Conservation (phyloP, 1,139 yeast species). For the Nakaseomyces delphensis region DNA sequence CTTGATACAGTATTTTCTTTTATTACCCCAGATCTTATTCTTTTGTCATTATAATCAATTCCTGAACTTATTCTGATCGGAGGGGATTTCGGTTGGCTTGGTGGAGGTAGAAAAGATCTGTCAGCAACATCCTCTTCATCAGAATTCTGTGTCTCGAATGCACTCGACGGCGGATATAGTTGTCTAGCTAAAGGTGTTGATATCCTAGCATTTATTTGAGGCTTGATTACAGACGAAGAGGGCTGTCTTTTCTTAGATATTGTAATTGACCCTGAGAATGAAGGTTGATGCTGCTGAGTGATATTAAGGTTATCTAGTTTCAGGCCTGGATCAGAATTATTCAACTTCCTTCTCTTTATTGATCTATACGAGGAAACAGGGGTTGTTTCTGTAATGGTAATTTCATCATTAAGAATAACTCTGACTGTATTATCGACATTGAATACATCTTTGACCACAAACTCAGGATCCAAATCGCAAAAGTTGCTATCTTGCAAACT, state of each 20-base stretch:
- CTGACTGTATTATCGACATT: slow-evolving; percentile 44
- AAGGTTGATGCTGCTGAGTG: slow-evolving; percentile 12
- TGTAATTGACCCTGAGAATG: slow-evolving; percentile 16
- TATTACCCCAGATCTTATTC: slow-evolving; percentile 16
- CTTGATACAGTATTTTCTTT: slow-evolving; percentile 31
- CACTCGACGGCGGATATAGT: slow-evolving; percentile 30
- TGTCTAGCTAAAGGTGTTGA: slow-evolving; percentile 35
- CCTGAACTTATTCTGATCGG: slow-evolving; percentile 33
- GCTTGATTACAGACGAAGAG: neutral
- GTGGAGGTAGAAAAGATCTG: slow-evolving; percentile 31
- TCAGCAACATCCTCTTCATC: slow-evolving; percentile 20
- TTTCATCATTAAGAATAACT: slow-evolving; percentile 42
- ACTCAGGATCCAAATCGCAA: slow-evolving; percentile 76
- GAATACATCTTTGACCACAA: slow-evolving; percentile 53
- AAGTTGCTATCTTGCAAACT: slow-evolving; percentile 54
- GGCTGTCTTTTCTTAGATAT: slow-evolving; percentile 25
- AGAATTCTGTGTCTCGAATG: slow-evolving; percentile 24
- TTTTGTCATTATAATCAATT: slow-evolving; percentile 23
- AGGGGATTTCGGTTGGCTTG: slow-evolving; percentile 32
- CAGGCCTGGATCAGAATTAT: slow-evolving; percentile 8
- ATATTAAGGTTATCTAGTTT: slow-evolving; percentile 10
- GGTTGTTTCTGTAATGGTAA: slow-evolving; percentile 19
- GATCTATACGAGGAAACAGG: slow-evolving; percentile 15
- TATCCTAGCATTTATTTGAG: slow-evolving; percentile 15
- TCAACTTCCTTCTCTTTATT: slow-evolving; percentile 21